These are phyloP conservation scores for Suillus sp. DNA, from an alignment of 768 basidiomycete genomes.

Conservation along the genomic window DNA sequence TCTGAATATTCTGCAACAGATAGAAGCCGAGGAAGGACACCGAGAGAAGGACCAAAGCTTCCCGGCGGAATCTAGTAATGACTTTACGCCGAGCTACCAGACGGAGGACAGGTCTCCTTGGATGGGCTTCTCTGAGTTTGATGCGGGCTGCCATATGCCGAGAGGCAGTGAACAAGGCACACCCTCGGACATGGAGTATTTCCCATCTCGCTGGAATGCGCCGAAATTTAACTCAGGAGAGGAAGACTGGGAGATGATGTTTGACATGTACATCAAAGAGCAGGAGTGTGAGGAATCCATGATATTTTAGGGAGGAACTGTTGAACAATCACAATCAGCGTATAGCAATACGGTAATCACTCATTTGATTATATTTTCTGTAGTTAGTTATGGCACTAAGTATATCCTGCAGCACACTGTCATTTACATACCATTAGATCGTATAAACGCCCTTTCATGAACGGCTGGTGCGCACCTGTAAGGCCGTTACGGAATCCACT, in stretches of 20 bases:
- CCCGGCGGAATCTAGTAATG: conserved; percentile 12
- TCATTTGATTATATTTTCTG: conserved; percentile 1
- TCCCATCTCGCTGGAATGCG: neutral
- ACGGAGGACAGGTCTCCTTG: neutral
- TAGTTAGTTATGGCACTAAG: conserved; percentile 9
- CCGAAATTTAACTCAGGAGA: conserved; percentile 14
- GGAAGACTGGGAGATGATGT: conserved; percentile 35
- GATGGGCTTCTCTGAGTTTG: conserved; percentile 1
- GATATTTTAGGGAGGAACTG: conserved; percentile 6
- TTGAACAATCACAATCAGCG: neutral
- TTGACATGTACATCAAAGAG: conserved; percentile 43
- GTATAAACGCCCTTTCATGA: conserved; percentile 11
- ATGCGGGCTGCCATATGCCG: neutral
- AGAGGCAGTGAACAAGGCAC: neutral
- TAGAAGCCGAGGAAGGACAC: conserved; percentile 28
- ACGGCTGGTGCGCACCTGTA: neutral
- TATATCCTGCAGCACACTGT: conserved; percentile 11
- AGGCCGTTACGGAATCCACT: neutral
- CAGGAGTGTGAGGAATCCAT: conserved; percentile 31
- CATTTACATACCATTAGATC: neutral
- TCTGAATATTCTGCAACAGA: conserved; percentile 17
- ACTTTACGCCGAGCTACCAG: neutral
- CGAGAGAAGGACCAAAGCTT: conserved; percentile 12
- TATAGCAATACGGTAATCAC: neutral
- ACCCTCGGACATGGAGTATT: neutral